Base-by-base conservation (phyloP, 2,329 filamentous ascomycete genomes). In the Fusarium sp. region DNA sequence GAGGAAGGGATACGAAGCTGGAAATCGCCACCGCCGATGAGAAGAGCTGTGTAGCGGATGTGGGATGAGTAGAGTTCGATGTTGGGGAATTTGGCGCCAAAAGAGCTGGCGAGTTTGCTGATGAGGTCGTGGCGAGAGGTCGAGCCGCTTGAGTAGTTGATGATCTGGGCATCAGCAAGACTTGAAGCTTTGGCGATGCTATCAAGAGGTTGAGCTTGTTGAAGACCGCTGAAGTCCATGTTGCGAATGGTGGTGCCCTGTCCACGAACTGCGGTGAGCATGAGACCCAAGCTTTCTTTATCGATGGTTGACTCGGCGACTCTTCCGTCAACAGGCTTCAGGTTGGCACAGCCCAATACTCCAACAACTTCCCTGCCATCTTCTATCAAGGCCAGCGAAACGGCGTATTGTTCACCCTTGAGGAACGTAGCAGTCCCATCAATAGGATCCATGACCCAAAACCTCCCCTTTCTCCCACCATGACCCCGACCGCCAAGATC, bases 391-490 rank as follows among this genome's bases (percentile, higher is more conserved):
- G 86, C 85, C 21, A 91, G 78, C 63, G 86, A 87, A 6, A 91
- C 86, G 5, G 85, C 88, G 62, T 90, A 91, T 77, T 91, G 89
- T 76, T 88, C 83, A 5, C 86, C 86, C 38, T 79, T 79, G 68
- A 91, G 84, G 61, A 89, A 91, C 0, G 88, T 86, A 18, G 85
- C 85, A 2, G 89, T 91, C 29, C 89, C 89, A 69, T 91, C 89
- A 10, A 91, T 85, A 1, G 89, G 89, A 72, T 91, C 89, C 74
- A 91, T 84, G 29, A 88, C 84, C 89, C 89, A 91, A 52, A 86
- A 83, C 2, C 84, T 79, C 1, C 82, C 79, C 5, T 77, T 57
- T 12, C 52, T 57, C 3, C 83, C 63, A 69, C 80, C 64, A 12
- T 76, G 68, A 2, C 83, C 83, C 4, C 79, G 74, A 1, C 82